Conservation (phyloP, 805 yeast genomes). For the Yarrowia deformans region DNA sequence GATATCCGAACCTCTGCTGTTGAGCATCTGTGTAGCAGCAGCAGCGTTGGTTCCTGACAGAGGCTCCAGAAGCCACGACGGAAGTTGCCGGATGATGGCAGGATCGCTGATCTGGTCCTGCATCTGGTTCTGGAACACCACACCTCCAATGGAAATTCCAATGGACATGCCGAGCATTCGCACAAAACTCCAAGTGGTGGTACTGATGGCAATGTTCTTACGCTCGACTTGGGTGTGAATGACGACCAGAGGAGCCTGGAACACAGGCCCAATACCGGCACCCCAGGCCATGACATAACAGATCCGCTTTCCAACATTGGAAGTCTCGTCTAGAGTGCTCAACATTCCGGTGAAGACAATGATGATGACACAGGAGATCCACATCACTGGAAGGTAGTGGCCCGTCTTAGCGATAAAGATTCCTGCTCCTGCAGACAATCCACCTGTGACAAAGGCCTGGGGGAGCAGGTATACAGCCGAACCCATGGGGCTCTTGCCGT, state of each 20-base stretch:
- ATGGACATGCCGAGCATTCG: conserved; percentile 52
- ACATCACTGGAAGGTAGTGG: conserved; percentile 55
- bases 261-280: conserved; percentile 56
- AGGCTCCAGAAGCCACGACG: conserved; percentile 10
- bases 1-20: background rate
- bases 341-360: conserved; percentile 57
- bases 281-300: conserved; percentile 60
- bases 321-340: conserved; percentile 53
- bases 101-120: conserved; percentile 33
- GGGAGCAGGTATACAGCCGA: conserved; percentile 57
- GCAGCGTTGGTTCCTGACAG: conserved; percentile 37
- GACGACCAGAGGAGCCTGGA: conserved; percentile 58
- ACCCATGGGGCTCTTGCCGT: conserved; percentile 53
- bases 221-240: conserved; percentile 61
- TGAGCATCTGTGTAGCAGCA: conserved; percentile 37
- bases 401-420: conserved; percentile 55
- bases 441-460: conserved; percentile 56
- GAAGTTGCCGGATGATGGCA: conserved; percentile 11
- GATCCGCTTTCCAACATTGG: conserved; percentile 52
- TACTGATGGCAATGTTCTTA: conserved; percentile 58
- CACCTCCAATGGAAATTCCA: conserved; percentile 57
- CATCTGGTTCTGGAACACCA: conserved; percentile 55
- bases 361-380: conserved; percentile 43
- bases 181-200: conserved; percentile 56
- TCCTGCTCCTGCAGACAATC: conserved; percentile 57